Conservation (phyloP, 345 rosid species). For the Diplotaxis tenuifolia region DNA sequence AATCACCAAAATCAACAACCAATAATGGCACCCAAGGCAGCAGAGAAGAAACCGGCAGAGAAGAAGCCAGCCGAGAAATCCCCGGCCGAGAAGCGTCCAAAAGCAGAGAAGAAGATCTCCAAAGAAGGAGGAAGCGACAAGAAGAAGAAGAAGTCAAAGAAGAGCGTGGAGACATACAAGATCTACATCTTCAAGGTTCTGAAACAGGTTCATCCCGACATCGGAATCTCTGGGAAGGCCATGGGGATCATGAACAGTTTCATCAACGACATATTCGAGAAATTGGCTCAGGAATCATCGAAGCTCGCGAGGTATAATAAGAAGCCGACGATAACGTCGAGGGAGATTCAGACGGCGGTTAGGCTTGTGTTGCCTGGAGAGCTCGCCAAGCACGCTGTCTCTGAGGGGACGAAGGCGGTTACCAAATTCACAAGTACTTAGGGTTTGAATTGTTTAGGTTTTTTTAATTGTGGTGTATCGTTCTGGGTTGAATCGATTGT, state of each 20-base stretch:
- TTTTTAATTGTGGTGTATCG: too few species aligned
- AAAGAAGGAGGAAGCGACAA: constrained; percentile 34
- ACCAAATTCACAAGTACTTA: constrained; percentile 38
- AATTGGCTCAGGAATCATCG: neutral
- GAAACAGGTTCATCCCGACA: neutral
- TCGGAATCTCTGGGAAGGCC: neutral
- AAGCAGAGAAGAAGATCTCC: constrained; percentile 37
- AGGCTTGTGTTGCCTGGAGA: constrained; percentile 31
- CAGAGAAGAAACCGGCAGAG: neutral
- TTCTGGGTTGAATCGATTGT: neutral
- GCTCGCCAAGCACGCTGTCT: constrained; percentile 33
- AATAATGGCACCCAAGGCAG: neutral
- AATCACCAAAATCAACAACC: neutral
- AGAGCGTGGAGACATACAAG: neutral
- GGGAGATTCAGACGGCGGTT: neutral
- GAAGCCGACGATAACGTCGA: neutral
- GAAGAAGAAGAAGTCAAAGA: constrained; percentile 34
- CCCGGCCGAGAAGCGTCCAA: constrained; percentile 14
- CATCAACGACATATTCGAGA: neutral
- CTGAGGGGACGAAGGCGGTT: constrained; percentile 23
- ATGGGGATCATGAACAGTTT: constrained; percentile 2
- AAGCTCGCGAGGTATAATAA: neutral
- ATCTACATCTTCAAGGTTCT: neutral
- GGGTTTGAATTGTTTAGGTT: neutral
- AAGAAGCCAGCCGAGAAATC: neutral